phyloP scores from a whole-genome alignment of 2,329 filamentous ascomycete genomes.

The Cercospora citrullina region DNA sequence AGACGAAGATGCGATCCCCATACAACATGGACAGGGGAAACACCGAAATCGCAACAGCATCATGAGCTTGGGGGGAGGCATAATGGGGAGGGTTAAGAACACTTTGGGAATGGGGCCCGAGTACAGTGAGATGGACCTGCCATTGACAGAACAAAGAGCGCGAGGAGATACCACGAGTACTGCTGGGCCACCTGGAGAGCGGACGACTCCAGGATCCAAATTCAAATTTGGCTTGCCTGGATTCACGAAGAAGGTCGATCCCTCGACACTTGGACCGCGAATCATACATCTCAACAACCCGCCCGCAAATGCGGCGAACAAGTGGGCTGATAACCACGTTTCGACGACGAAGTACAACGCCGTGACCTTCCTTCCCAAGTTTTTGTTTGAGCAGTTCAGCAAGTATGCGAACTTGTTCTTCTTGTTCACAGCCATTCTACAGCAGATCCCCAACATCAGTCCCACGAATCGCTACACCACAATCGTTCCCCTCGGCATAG shows the following conservation, averaged over 20 bases:
- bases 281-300: constrained; percentile 97
- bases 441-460: constrained; percentile 93
- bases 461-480: constrained; percentile 96
- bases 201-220: constrained; percentile 66
- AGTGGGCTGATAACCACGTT: constrained; percentile 94
- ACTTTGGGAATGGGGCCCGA: constrained; percentile 81
- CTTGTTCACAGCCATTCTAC: constrained; percentile 90
- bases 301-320: constrained; percentile 83
- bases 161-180: constrained; percentile 22
- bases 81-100: constrained; percentile 84
- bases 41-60: constrained; percentile 78
- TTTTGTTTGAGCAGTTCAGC: constrained; percentile 96
- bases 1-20: constrained; percentile 57
- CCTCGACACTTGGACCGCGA: constrained; percentile 84
- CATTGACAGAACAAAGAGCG: constrained; percentile 75
- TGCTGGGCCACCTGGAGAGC: constrained; percentile 31
- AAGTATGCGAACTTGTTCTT: constrained; percentile 99
- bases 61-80: constrained; percentile 78
- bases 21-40: constrained; percentile 51
- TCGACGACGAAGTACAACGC: constrained; percentile 98
- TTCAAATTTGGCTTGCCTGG: constrained; percentile 90
- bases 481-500: constrained; percentile 87
- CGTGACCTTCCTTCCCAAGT: constrained; percentile 91
- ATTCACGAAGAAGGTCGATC: constrained; percentile 72
- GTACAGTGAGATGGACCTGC: constrained; percentile 98